A percentile compares a stretch with the other conserved stretches of the same genome.
phyloP scores from a whole-genome alignment of 371 early-diverging fungal species.

The Apophysomyces variabilis region DNA sequence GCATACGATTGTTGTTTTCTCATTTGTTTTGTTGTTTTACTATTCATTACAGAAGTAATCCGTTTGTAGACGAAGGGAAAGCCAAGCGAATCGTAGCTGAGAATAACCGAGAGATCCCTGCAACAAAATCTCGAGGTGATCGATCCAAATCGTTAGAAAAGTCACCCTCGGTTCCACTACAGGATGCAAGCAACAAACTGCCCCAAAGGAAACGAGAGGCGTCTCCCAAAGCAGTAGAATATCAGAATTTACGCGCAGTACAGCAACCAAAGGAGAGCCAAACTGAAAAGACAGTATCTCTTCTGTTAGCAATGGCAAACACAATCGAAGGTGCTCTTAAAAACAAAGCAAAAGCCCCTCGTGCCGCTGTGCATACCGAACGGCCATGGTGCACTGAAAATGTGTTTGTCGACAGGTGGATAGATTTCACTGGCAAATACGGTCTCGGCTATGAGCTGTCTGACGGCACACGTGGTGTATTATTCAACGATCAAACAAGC shows the following conservation, averaged over 20 bases:
- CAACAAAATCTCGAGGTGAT: neutral
- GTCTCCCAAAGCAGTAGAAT: neutral
- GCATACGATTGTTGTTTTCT: neutral
- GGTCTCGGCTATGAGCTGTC: constrained; percentile 87
- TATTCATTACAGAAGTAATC: constrained; percentile 6
- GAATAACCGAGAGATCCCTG: neutral
- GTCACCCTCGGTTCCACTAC: neutral
- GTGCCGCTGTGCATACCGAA: neutral
- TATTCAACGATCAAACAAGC: constrained; percentile 85
- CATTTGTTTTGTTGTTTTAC: neutral
- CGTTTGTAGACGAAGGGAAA: neutral
- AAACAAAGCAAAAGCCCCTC: neutral
- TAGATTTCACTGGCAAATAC: constrained; percentile 77
- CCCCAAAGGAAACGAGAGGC: neutral
- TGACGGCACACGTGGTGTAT: constrained; percentile 79
- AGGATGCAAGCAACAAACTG: neutral
- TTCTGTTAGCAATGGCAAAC: constrained; percentile 5
- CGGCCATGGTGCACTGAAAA: constrained; percentile 16
- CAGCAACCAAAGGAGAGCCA: constrained; percentile 1
- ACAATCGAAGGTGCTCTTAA: constrained; percentile 2
- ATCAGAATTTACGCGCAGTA: neutral
- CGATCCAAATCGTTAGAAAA: neutral
- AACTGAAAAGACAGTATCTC: neutral
- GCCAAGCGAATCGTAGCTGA: neutral
- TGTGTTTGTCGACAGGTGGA: constrained; percentile 80